Conservation (phyloP, 805 yeast genomes). For the Candida incommunis region DNA sequence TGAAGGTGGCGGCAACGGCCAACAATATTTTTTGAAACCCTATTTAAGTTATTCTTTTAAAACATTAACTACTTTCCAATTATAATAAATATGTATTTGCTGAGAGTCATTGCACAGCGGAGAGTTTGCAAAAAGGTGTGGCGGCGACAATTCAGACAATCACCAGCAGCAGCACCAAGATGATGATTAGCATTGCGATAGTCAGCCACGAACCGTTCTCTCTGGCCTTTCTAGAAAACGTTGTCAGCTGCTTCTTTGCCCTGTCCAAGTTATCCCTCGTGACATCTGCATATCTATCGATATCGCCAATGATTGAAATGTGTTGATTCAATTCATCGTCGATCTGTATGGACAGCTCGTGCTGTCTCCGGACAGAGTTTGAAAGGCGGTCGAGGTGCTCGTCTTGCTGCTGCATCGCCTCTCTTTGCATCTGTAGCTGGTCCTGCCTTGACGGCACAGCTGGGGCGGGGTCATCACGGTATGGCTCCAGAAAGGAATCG, state of each 20-base stretch:
- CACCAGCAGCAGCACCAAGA: constrained; percentile 22
- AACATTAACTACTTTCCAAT: too few species aligned
- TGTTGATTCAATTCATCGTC: constrained; percentile 25
- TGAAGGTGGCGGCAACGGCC: too few species aligned
- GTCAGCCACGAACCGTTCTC: constrained; percentile 24
- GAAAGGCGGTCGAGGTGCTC: constrained; percentile 22
- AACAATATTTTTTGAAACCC: too few species aligned
- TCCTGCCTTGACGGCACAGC: constrained; percentile 3
- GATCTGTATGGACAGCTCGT: constrained; percentile 23
- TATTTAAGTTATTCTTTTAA: too few species aligned
- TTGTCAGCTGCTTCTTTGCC: constrained; percentile 22
- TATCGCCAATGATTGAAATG: constrained; percentile 22
- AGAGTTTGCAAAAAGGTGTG: too few species aligned
- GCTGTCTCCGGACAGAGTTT: constrained; percentile 23
- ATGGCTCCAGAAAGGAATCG: constrained; percentile 12
- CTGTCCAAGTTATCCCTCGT: constrained; percentile 19
- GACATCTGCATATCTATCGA: constrained; percentile 24
- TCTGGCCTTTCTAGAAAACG: constrained; percentile 23
- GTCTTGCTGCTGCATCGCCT: constrained; percentile 24
- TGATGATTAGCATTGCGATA: constrained; percentile 20
- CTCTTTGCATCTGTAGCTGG: constrained; percentile 16
- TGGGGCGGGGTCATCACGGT: constrained; percentile 15
- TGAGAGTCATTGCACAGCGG: too few species aligned
- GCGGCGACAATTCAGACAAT: too few species aligned
- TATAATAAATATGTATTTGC: too few species aligned